phyloP scores from a whole-genome alignment of 2,329 filamentous ascomycete species.

The Scedosporium boydii region DNA sequence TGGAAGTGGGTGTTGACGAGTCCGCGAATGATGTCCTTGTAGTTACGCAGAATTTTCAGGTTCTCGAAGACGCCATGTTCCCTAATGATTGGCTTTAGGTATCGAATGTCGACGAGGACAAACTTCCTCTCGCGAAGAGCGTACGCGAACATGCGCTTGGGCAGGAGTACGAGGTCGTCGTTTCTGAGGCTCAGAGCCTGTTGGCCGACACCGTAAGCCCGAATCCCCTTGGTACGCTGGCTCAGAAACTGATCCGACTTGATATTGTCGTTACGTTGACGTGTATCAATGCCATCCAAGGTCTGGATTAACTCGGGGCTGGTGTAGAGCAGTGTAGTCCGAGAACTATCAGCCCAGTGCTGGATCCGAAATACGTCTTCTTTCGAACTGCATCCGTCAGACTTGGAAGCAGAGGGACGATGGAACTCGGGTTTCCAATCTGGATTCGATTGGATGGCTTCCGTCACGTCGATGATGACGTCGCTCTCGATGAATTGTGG shows the following conservation, averaged over 20 bases:
- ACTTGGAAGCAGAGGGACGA: constrained; percentile 20
- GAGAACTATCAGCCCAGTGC: constrained; percentile 23
- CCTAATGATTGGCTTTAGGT: constrained; percentile 23
- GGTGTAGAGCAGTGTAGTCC: too few relatives aligned
- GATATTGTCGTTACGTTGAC: constrained; percentile 17
- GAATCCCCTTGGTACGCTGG: constrained; percentile 23
- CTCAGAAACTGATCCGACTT: constrained; percentile 23
- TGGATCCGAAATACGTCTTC: constrained; percentile 27
- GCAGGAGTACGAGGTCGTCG: constrained; percentile 48
- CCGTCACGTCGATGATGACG: constrained; percentile 62
- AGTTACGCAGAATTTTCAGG: constrained; percentile 52
- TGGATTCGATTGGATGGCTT: constrained; percentile 33
- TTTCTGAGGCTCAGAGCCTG: constrained; percentile 57
- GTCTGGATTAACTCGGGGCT: too few relatives aligned
- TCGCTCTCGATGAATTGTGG: constrained; percentile 81
- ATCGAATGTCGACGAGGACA: constrained; percentile 24
- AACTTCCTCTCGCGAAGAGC: constrained; percentile 29
- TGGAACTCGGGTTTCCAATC: constrained; percentile 25
- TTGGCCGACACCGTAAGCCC: constrained; percentile 39
- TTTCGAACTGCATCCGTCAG: constrained; percentile 18
- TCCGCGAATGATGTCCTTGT: constrained; percentile 49
- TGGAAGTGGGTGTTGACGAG: constrained; percentile 79
- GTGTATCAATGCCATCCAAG: too few relatives aligned
- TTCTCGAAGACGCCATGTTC: constrained; percentile 28
- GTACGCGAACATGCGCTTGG: constrained; percentile 31